These are phyloP conservation scores for Curvularia hawaiiensis DNA, from an alignment of 2,329 filamentous ascomycete genomes.

Conservation along the genomic window DNA sequence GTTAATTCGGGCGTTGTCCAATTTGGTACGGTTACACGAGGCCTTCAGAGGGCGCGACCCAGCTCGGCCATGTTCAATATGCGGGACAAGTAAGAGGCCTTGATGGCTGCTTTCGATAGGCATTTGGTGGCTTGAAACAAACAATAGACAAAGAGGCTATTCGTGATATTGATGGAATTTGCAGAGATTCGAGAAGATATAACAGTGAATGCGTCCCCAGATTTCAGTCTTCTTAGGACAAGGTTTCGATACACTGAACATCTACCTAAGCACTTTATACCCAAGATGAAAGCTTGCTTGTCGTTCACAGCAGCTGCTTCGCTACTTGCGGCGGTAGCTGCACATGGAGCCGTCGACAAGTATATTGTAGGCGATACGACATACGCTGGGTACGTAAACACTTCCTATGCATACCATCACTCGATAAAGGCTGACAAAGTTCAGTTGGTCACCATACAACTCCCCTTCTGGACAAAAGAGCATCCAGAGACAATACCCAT, in stretches of 20 bases:
- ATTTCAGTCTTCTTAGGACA: constrained; percentile 1
- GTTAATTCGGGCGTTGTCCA: constrained; percentile 2
- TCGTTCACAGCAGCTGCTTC: constrained; percentile 24
- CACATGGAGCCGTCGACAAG: constrained; percentile 36
- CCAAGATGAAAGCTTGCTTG: constrained; percentile 32
- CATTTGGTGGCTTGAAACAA: constrained; percentile 2
- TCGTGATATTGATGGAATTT: constrained; percentile 5
- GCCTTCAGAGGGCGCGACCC: constrained; percentile 21
- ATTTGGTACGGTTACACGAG: constrained; percentile 12
- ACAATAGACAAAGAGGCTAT: constrained; percentile 19
- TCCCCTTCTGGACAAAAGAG: constrained; percentile 31
- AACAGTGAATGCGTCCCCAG: constrained; percentile 7
- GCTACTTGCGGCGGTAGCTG: constrained; percentile 26
- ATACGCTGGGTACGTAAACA: constrained; percentile 31
- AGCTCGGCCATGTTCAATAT: constrained; percentile 12
- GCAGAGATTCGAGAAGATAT: constrained; percentile 10
- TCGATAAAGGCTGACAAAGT: neutral
- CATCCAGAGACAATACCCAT: constrained; percentile 37
- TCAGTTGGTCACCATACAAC: constrained; percentile 40
- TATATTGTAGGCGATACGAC: constrained; percentile 32
- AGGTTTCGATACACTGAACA: neutral
- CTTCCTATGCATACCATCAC: neutral
- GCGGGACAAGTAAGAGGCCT: constrained; percentile 6
- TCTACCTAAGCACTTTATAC: neutral
- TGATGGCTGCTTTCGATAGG: constrained; percentile 1